phyloP scores from a whole-genome alignment of 2,329 filamentous ascomycete genomes.

The Tympanopsis confertula region DNA sequence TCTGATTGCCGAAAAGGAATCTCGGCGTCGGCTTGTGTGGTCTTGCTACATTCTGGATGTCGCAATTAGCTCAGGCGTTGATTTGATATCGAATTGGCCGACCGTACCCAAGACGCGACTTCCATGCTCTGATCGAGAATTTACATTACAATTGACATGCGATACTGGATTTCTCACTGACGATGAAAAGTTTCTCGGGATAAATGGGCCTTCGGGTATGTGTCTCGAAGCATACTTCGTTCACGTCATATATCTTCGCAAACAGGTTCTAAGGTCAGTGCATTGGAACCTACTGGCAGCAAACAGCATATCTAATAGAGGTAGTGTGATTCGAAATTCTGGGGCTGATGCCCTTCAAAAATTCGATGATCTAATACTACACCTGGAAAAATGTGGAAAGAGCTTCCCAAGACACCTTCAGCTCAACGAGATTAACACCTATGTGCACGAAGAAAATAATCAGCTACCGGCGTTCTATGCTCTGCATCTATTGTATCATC shows the following conservation, averaged over 20 bases:
- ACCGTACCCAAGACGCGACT: constrained; percentile 1
- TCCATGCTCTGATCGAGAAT: constrained; percentile 3
- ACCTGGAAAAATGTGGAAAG: constrained; percentile 7
- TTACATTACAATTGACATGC: constrained; percentile 3
- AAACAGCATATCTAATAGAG: constrained; percentile 8
- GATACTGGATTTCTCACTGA: background rate
- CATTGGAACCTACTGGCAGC: background rate
- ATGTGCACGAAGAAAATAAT: constrained; percentile 8
- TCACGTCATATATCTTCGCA: constrained; percentile 1
- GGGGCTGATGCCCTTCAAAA: constrained; percentile 7
- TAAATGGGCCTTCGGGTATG: background rate
- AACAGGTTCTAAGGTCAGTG: constrained; percentile 2
- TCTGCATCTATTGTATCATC: constrained; percentile 12
- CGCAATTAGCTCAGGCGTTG: constrained; percentile 5
- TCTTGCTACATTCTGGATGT: constrained; percentile 4
- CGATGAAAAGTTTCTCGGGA: background rate
- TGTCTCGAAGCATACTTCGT: constrained; percentile 1
- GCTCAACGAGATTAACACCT: constrained; percentile 9
- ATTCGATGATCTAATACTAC: constrained; percentile 9
- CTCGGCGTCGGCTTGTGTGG: constrained; percentile 3
- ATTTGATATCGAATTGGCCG: constrained; percentile 2
- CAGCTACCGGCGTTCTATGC: constrained; percentile 10
- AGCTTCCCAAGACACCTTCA: constrained; percentile 10
- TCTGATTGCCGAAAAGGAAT: constrained; percentile 3
- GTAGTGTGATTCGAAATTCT: constrained; percentile 5